Percentiles rank a stretch among this genome's conserved stretches.
Conservation (phyloP, 1,284 basidiomycete genomes). For the Phlebopus sp. region DNA sequence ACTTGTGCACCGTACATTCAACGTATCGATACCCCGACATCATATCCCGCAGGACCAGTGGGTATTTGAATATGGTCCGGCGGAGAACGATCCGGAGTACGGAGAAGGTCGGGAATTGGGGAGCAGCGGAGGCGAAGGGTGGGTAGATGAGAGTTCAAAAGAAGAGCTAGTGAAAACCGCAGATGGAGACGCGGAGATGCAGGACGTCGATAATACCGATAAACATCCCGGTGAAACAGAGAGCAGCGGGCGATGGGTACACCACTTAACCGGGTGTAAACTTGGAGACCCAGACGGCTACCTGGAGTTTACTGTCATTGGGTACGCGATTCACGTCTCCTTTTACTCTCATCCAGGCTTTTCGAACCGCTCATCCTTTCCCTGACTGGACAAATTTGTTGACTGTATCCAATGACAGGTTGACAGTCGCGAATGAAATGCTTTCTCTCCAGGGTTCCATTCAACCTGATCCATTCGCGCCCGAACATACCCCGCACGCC, state of each 20-base stretch:
- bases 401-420: conserved; percentile 41
- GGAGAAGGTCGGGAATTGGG: conserved; percentile 37
- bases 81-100: conserved; percentile 74
- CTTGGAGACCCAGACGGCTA: conserved; percentile 73
- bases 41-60: conserved; percentile 84
- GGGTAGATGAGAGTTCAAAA: conserved; percentile 20
- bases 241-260: conserved; percentile 77
- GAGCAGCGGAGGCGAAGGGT: neutral
- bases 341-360: neutral
- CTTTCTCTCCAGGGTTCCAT: conserved; percentile 90
- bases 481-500: conserved; percentile 46
- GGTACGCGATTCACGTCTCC: conserved; percentile 49
- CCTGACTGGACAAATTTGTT: conserved; percentile 3
- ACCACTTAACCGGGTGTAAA: conserved; percentile 63
- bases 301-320: conserved; percentile 87
- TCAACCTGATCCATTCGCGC: conserved; percentile 81
- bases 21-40: conserved; percentile 91
- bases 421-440: conserved; percentile 95
- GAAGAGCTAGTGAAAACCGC: conserved; percentile 3
- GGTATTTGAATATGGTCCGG: conserved; percentile 83
- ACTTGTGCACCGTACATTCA: conserved; percentile 93
- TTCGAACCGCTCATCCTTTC: conserved; percentile 6
- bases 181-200: conserved; percentile 22
- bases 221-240: conserved; percentile 34
- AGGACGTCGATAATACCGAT: conserved; percentile 27